Percentiles rank a stretch among this genome's conserved stretches.
Conservation (phyloP, 768 basidiomycete species). For the Russula olivacea region DNA sequence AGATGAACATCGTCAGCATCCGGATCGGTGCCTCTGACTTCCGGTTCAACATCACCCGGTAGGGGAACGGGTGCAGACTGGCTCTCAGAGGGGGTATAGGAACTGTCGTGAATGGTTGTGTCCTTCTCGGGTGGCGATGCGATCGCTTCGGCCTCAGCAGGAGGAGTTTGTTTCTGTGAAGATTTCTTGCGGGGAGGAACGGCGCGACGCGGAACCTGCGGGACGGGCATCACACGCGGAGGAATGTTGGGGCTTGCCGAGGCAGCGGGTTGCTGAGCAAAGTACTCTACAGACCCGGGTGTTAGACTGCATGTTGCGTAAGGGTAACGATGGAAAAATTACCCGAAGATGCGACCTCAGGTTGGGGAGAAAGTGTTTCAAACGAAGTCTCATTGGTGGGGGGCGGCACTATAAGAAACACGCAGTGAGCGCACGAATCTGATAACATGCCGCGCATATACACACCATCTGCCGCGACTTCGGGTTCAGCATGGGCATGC, state of each 20-base stretch:
- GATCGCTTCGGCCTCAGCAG: conserved; percentile 1
- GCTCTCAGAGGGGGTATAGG: not conserved
- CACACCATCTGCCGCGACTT: conserved; percentile 10
- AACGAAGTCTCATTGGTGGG: not conserved
- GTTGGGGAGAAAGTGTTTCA: not conserved
- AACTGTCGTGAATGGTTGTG: not conserved
- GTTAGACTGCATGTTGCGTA: not conserved
- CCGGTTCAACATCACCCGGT: not conserved
- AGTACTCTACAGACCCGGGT: conserved; percentile 9
- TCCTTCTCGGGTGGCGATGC: conserved; percentile 1
- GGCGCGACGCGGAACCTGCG: conserved; percentile 35
- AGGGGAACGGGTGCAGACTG: not conserved
- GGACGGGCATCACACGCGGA: conserved; percentile 31
- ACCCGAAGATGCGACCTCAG: conserved; percentile 3
- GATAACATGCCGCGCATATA: not conserved
- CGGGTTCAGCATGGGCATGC: not conserved
- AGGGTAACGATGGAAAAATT: not conserved
- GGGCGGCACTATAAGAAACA: conserved; percentile 1
- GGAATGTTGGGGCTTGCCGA: conserved; percentile 11
- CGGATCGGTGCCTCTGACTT: conserved; percentile 2
- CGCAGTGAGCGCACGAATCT: not conserved
- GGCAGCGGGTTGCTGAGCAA: not conserved
- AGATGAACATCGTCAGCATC: not conserved
- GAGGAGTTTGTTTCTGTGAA: conserved; percentile 5
- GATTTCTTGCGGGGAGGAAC: conserved; percentile 33